phyloP scores from a whole-genome alignment of 129 eudicot genomes.

The Logfia minima region DNA sequence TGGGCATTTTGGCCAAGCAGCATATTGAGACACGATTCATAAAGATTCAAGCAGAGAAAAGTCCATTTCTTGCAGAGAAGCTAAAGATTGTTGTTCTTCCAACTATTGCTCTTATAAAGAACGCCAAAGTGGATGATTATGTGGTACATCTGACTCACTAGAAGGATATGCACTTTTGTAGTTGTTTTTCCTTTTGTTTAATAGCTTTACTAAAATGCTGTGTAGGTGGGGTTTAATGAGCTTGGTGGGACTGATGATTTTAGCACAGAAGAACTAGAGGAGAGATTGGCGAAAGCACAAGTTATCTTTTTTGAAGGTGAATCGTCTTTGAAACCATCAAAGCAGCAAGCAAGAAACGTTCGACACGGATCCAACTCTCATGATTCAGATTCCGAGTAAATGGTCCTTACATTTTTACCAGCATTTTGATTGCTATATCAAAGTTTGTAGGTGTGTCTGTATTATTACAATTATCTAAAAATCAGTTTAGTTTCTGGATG shows the following conservation, averaged over 20 bases:
- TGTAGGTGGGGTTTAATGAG: slow-evolving; percentile 93
- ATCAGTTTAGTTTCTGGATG: background rate
- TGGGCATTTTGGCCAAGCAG: slow-evolving; percentile 82
- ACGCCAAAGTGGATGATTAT: slow-evolving; percentile 93
- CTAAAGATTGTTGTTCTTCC: slow-evolving; percentile 89
- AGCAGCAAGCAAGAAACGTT: slow-evolving; percentile 61
- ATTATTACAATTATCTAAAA: background rate
- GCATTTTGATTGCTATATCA: background rate
- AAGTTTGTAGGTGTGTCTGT: background rate
- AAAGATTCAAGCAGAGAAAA: slow-evolving; percentile 93
- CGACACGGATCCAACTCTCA: slow-evolving; percentile 69
- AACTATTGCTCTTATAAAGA: slow-evolving; percentile 87
- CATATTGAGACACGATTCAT: slow-evolving; percentile 92
- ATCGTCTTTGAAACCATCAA: slow-evolving; percentile 57
- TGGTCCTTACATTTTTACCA: background rate
- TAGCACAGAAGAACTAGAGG: slow-evolving; percentile 89
- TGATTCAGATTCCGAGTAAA: slow-evolving; percentile 79
- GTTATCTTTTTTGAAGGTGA: slow-evolving; percentile 84
- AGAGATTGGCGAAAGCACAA: slow-evolving; percentile 76
- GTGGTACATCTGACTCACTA: slow-evolving; percentile 53
- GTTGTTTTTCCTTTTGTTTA: background rate
- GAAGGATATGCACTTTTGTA: background rate
- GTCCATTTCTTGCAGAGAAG: slow-evolving; percentile 86
- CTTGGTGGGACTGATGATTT: slow-evolving; percentile 89
- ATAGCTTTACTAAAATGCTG: slow-evolving; percentile 1